Evolutionary conservation across 345 rosid species (phyloP), one percentile per base, ranked within the genome.

Genomic region (Rhodamnia rubescens): DNA sequence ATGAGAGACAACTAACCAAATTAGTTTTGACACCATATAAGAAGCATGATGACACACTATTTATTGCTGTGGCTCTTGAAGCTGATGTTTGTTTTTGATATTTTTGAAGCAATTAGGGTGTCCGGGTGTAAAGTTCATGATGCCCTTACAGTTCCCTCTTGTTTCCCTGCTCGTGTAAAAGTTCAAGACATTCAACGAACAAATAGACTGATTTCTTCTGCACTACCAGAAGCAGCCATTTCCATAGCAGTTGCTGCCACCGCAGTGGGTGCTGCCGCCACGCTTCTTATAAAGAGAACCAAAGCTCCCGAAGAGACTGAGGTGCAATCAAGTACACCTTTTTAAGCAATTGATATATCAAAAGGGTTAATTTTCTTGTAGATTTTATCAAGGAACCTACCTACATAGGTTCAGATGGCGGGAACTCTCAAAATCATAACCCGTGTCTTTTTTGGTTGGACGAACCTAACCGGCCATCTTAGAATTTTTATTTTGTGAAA

Each of bases 251-350:
- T 97, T 90, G 98, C 96, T 85, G 98, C 95, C 27, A 90, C 97
- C 1, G 92, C 93, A 81, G 96, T 95, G 86, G 99, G 98, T 69
- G 93, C 94, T 44, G 99, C 99, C 84, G 97, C 98, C 32, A 93
- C 98, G 26, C 58, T 93, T 84, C 95, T 95, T 86, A 92, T 83
- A 82, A 90, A 88, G 83, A 93, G 92, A 90, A 91, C 89, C 61
- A 94, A 92, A 92, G 86, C 93, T 49, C 74, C 96, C 0, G 86
- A 92, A 75, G 91, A 85, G 90, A 87, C 90, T 29, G 91, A 95
- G 95, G 97, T 95, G 50, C 24, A 69, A 20, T 69, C 80, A 36
- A n/a, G n/a, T 51, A 82, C 83, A 49, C 83, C 83, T 36, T 69
- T 69, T 18, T 4, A 36, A 2, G 47, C 78, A 69, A 42, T 69